A percentile compares a stretch with the other conserved stretches of the same genome.
phyloP scores from a whole-genome alignment of 202 grass and related monocot genomes.

The Schoenoplectus tabernaemontani region DNA sequence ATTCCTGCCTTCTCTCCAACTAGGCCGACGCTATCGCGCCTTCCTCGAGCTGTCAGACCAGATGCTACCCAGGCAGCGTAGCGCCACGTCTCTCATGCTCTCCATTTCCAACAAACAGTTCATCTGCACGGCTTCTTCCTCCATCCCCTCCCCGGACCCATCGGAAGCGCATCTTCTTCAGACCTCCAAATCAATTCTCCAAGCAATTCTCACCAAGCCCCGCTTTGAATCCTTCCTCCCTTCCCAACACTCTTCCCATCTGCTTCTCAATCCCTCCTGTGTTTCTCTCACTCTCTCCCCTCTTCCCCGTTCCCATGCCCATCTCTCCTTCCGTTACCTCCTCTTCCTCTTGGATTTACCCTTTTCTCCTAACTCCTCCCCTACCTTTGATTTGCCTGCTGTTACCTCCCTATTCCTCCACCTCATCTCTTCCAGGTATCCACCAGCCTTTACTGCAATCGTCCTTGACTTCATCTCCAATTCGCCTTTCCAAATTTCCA shows the following conservation, averaged over 20 bases:
- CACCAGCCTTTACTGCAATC: constrained; percentile 21
- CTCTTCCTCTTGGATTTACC: constrained; percentile 36
- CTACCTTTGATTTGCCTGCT: background rate
- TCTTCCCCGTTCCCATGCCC: constrained; percentile 28
- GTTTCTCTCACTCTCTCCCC: constrained; percentile 42
- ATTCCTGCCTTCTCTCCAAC: background rate
- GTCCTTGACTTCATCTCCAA: constrained; percentile 36
- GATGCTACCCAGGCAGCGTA: background rate
- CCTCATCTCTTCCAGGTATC: constrained; percentile 25
- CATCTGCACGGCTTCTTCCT: constrained; percentile 14
- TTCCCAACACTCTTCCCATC: constrained; percentile 26
- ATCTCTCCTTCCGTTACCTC: constrained; percentile 41
- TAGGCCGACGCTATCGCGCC: background rate
- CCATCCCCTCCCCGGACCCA: background rate
- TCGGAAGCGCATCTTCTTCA: constrained; percentile 16
- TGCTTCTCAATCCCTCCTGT: constrained; percentile 58
- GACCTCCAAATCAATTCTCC: constrained; percentile 20
- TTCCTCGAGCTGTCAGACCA: background rate
- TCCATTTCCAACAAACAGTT: constrained; percentile 26
- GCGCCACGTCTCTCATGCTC: background rate
- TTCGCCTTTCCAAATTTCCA: constrained; percentile 26
- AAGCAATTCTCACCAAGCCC: constrained; percentile 27
- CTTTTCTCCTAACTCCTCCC: constrained; percentile 2
- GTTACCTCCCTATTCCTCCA: constrained; percentile 27
- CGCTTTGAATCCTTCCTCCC: constrained; percentile 36